Evolutionary conservation across 2,329 filamentous ascomycete genomes (phyloP), one percentile per base, ranked within the genome.

Genomic region (Diaporthe citriasiana): DNA sequence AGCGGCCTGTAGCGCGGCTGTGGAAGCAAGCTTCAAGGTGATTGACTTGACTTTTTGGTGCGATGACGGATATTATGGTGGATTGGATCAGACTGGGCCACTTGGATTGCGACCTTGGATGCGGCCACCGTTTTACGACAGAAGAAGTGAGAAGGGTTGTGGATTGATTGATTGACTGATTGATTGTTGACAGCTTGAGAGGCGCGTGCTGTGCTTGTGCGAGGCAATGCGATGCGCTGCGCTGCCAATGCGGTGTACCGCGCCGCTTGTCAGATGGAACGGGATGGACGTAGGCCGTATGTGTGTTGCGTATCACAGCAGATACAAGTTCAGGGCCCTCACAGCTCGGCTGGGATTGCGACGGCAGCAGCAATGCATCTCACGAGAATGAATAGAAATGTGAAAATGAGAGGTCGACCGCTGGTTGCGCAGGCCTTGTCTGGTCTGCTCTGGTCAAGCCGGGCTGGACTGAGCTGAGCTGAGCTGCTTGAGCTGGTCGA

Each of bases 141-240:
- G 65, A 55, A 60, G 42, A 63, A n/a, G 51, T 19, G 27, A 35
- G 35, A 12, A 53, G 51, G 30, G n/a, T 35, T 13, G 19, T 47
- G 25, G 69, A 45, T 22, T 27, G 42, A 51, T 53, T 35, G 38
- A 40, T 17, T 33, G 56, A 71, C 12, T 25, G 10, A 22, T 47
- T 8, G n/a, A 25, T 45, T 75, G 74, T 75, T 75, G 72, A 75
- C 74, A 75, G 68, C 47, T 56, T 56, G 45, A 47, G 65, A 38
- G 63, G 55, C 72, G 65, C 53, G 40, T 27, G 71, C 68, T 30
- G 60, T 63, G 45, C 59, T 33, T 27, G 45, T 53, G 56, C 47
- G 66, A 55, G 19, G 17, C 59, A 50, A 56, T 47, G 55, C 40
- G 38, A 38, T 63, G 66, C 30, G 7, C 17, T 63, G 55, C 33